phyloP scores from a whole-genome alignment of 371 early-diverging fungal genomes.

The Syncephalastrum sp. region DNA sequence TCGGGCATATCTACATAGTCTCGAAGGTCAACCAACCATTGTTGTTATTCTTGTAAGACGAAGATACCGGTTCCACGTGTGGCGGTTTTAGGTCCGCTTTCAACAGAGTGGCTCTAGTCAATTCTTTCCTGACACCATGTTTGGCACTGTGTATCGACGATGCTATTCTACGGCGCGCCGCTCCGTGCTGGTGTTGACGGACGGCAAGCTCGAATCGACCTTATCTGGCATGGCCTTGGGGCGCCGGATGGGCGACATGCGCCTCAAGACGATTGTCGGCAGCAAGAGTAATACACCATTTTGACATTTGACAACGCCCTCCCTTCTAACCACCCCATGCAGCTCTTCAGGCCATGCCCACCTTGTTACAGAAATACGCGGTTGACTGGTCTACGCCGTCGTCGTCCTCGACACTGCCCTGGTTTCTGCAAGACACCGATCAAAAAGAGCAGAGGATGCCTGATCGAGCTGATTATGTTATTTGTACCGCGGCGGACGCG shows the following conservation, averaged over 20 bases:
- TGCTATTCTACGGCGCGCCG: too few species aligned
- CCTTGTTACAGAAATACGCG: constrained; percentile 17
- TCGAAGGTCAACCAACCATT: too few species aligned
- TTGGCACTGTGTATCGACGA: too few species aligned
- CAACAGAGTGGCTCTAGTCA: too few species aligned
- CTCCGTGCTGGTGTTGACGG: constrained; percentile 12
- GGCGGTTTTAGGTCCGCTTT: too few species aligned
- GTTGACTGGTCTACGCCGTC: constrained; percentile 14
- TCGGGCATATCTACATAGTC: too few species aligned
- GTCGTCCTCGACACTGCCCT: constrained; percentile 17
- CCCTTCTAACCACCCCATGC: background rate
- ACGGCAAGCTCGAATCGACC: constrained; percentile 20
- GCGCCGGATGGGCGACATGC: constrained; percentile 8
- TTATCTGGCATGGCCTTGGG: constrained; percentile 16
- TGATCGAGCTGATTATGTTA: constrained; percentile 31
- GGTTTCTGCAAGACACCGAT: constrained; percentile 28
- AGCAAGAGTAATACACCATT: constrained; percentile 4
- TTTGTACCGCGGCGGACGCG: constrained; percentile 33
- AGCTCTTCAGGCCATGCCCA: constrained; percentile 14
- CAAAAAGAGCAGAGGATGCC: constrained; percentile 2
- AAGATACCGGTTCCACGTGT: too few species aligned
- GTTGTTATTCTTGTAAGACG: too few species aligned
- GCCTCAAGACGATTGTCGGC: constrained; percentile 11
- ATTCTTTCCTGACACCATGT: too few species aligned
- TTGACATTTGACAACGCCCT: too few species aligned